phyloP scores from a whole-genome alignment of 768 basidiomycete genomes.

The Tubosaeta sp. region DNA sequence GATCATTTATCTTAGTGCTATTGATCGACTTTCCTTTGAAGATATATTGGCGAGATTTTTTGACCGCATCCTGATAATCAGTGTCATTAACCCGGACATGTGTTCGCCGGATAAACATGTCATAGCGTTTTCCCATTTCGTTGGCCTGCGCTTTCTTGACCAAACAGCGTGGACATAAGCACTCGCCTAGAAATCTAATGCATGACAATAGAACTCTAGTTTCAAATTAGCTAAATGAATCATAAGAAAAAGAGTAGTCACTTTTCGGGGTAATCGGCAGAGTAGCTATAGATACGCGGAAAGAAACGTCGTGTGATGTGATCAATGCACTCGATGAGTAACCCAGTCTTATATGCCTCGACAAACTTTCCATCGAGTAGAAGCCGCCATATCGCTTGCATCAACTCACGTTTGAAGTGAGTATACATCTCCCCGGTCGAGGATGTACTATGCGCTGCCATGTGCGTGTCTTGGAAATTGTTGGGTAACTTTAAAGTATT shows the following conservation, averaged over 20 bases:
- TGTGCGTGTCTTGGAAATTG: slow-evolving; percentile 8
- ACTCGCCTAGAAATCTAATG: slow-evolving; percentile 17
- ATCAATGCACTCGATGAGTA: neutral
- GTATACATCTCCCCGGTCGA: neutral
- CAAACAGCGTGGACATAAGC: slow-evolving; percentile 24
- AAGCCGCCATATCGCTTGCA: neutral
- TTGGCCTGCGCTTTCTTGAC: slow-evolving; percentile 13
- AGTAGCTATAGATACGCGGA: neutral
- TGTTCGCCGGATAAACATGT: neutral
- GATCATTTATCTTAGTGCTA: neutral
- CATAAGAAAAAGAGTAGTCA: neutral
- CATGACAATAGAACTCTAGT: neutral
- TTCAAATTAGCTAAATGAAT: neutral
- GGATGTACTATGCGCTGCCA: neutral
- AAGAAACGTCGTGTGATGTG: neutral
- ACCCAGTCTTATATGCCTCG: neutral
- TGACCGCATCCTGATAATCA: fast-evolving
- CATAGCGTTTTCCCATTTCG: slow-evolving; percentile 7
- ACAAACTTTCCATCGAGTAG: neutral
- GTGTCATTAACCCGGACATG: neutral
- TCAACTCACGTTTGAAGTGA: slow-evolving; percentile 1
- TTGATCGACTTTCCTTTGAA: neutral
- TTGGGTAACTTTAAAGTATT: slow-evolving; percentile 2
- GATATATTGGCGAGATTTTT: neutral
- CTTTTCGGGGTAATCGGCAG: slow-evolving; percentile 7